phyloP scores from a whole-genome alignment of 2,329 filamentous ascomycete genomes.

The Stachybotrys echinatus region DNA sequence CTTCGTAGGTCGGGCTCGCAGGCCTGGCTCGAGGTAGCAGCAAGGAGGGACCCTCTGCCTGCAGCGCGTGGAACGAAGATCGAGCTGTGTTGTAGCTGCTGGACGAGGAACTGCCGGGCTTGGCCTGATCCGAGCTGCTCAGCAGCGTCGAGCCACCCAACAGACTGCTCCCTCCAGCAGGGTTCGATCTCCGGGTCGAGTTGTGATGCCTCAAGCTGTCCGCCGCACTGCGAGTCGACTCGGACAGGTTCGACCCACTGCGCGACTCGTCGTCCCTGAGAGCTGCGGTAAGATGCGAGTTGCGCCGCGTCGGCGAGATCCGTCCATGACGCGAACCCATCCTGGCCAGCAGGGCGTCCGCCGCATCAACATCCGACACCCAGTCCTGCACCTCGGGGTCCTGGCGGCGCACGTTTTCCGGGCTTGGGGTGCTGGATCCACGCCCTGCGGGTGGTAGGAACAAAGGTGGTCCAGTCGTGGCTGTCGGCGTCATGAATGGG shows the following conservation, averaged over 20 bases:
- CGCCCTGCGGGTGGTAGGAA: constrained; percentile 23
- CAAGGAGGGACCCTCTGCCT: constrained; percentile 46
- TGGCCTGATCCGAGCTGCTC: constrained; percentile 20
- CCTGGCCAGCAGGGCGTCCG: constrained; percentile 45
- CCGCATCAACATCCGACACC: constrained; percentile 51
- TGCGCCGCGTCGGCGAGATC: constrained; percentile 31
- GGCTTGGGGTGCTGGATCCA: constrained; percentile 31
- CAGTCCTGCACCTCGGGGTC: constrained; percentile 54
- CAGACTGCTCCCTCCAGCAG: constrained; percentile 19
- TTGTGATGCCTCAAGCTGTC: constrained; percentile 32
- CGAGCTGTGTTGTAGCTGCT: constrained; percentile 49
- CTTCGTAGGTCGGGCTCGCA: constrained; percentile 21
- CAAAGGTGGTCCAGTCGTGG: constrained; percentile 12
- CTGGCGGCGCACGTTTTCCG: constrained; percentile 27
- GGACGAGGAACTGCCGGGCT: constrained; percentile 34
- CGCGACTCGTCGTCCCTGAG: constrained; percentile 42
- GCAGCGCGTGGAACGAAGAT: constrained; percentile 45
- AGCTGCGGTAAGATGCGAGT: constrained; percentile 28
- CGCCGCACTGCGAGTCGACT: constrained; percentile 42
- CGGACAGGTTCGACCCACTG: constrained; percentile 52
- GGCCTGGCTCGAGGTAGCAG: constrained; percentile 27
- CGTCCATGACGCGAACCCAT: constrained; percentile 30
- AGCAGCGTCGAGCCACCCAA: constrained; percentile 19
- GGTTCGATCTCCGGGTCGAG: constrained; percentile 26
- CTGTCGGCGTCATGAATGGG: constrained; percentile 44